Conservation (phyloP, 176 grass and related monocot genomes). For the Musa acuminata region DNA sequence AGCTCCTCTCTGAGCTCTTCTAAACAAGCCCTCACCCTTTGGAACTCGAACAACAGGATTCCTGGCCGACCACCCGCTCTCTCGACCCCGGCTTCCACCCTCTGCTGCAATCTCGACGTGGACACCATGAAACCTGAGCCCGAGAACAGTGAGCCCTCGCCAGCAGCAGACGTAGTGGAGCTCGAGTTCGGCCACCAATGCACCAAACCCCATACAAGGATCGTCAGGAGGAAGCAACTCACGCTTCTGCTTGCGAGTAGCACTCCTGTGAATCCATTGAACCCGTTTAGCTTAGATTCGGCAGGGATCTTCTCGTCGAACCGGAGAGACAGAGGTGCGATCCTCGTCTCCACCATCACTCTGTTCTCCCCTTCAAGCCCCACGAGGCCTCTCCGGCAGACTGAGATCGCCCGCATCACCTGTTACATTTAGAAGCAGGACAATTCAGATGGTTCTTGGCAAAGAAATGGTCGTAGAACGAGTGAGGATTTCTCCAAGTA, state of each 20-base stretch:
- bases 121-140: conserved; percentile 48
- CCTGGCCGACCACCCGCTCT: conserved; percentile 20
- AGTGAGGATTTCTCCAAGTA: neutral
- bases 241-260: conserved; percentile 56
- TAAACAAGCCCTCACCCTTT: conserved; percentile 30
- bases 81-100: conserved; percentile 33
- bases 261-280: conserved; percentile 81
- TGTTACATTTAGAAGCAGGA: conserved; percentile 5
- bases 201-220: conserved; percentile 69
- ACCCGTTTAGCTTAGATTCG: conserved; percentile 59
- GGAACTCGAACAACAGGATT: conserved; percentile 77
- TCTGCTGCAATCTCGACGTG: conserved; percentile 49
- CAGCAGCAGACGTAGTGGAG: neutral
- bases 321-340: conserved; percentile 42
- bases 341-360: conserved; percentile 45
- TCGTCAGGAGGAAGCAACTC: conserved; percentile 56
- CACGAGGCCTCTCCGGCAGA: conserved; percentile 47
- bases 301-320: conserved; percentile 47
- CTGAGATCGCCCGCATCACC: conserved; percentile 51
- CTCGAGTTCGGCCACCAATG: conserved; percentile 28
- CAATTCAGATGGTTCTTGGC: neutral
- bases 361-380: conserved; percentile 84
- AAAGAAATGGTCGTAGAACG: no score
- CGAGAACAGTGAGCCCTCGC: conserved; percentile 27
- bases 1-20: conserved; percentile 43